Conservation (phyloP, 495 filamentous ascomycete species). For the Penicillium diatomitis region DNA sequence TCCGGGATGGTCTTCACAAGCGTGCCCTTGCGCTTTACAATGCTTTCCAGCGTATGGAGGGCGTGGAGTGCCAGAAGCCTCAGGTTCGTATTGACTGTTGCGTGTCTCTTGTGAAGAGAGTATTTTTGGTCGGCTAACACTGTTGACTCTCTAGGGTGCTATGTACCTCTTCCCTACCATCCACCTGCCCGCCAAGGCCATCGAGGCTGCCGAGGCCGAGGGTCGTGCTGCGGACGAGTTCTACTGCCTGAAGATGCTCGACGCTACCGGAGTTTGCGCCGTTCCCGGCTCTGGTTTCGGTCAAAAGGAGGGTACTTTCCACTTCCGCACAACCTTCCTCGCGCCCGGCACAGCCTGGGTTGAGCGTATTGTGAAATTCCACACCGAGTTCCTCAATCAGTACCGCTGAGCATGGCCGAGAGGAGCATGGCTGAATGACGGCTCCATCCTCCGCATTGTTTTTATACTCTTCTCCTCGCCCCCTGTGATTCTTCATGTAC, state of each 20-base stretch:
- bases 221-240: constrained; percentile 78
- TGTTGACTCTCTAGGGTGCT: constrained; percentile 48
- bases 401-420: constrained; percentile 35
- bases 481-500: too few relatives aligned
- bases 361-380: constrained; percentile 78
- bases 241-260: constrained; percentile 82
- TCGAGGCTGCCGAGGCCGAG: constrained; percentile 64
- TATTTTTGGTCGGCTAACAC: not conserved
- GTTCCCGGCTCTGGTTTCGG: constrained; percentile 90
- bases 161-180: constrained; percentile 99
- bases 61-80: constrained; percentile 79
- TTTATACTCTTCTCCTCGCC: too few relatives aligned
- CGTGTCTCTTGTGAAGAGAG: not conserved
- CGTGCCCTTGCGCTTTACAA: constrained; percentile 78
- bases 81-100: constrained; percentile 32
- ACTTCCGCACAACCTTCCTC: constrained; percentile 95
- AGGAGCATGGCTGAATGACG: not conserved
- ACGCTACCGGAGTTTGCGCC: constrained; percentile 92
- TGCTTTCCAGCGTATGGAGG: constrained; percentile 90
- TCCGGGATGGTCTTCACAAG: constrained; percentile 62
- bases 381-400: constrained; percentile 84
- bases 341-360: constrained; percentile 96
- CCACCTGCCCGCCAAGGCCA: constrained; percentile 61
- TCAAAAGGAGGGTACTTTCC: constrained; percentile 81
- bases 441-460: not conserved